Evolutionary conservation across 2,329 filamentous ascomycete species (phyloP).

Genomic region (Myriosclerotinia curreyana): DNA sequence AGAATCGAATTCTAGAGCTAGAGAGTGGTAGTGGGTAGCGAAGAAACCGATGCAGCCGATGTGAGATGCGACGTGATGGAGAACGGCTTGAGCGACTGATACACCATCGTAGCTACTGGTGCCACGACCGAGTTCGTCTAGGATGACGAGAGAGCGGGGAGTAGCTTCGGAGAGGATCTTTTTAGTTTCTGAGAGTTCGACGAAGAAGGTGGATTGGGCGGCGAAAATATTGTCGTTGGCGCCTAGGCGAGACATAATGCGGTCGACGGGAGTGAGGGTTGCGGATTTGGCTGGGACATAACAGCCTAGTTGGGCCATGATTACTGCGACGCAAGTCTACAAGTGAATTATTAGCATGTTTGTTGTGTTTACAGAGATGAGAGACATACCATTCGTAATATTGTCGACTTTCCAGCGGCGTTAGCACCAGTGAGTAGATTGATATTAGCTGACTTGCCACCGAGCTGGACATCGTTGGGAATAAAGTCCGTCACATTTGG

Average conservation of each 20-base stretch:
- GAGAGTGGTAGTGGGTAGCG: slow-evolving; percentile 93
- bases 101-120: slow-evolving; percentile 96
- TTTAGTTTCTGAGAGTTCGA: slow-evolving; percentile 95
- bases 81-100: slow-evolving; percentile 90
- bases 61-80: slow-evolving; percentile 93
- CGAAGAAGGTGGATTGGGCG: slow-evolving; percentile 96
- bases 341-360: slow-evolving; percentile 24
- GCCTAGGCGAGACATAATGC: slow-evolving; percentile 97
- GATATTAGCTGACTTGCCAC: slow-evolving; percentile 77
- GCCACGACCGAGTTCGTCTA: slow-evolving; percentile 92
- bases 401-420: slow-evolving; percentile 93
- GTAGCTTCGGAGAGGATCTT: slow-evolving; percentile 96
- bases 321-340: slow-evolving; percentile 89
- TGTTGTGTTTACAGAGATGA: background rate
- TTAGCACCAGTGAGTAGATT: slow-evolving; percentile 93
- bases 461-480: slow-evolving; percentile 86
- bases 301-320: slow-evolving; percentile 95
- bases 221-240: slow-evolving; percentile 99
- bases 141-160: slow-evolving; percentile 87
- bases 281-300: slow-evolving; percentile 83
- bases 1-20: slow-evolving; percentile 83
- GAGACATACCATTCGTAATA: slow-evolving; percentile 78
- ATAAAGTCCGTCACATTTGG: slow-evolving; percentile 91
- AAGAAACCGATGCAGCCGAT: slow-evolving; percentile 96
- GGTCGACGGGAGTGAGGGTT: slow-evolving; percentile 83